Evolutionary conservation across 345 rosid genomes (phyloP).

Genomic region (Melastoma malabathricum): DNA sequence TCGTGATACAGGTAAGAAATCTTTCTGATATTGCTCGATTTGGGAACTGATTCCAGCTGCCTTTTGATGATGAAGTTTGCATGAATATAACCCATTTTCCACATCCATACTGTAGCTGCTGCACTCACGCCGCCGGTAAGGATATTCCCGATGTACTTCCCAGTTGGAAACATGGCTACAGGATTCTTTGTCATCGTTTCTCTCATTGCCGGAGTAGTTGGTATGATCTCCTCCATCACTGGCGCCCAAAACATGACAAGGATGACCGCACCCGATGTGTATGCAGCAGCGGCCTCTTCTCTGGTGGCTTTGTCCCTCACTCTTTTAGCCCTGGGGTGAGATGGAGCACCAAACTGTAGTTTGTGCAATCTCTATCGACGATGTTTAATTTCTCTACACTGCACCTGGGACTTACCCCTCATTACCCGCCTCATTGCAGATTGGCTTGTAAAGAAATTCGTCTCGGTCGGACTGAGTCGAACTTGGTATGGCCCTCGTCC

Average conservation of each 20-base stretch:
- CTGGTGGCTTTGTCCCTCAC: constrained; percentile 52
- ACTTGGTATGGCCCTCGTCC: constrained; percentile 32
- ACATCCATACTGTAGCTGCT: constrained; percentile 36
- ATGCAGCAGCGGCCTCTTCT: constrained; percentile 63
- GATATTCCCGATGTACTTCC: constrained; percentile 72
- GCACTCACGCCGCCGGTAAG: constrained; percentile 50
- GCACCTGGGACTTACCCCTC: background rate
- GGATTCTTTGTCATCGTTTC: constrained; percentile 58
- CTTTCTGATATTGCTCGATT: no score
- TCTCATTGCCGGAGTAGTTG: constrained; percentile 67
- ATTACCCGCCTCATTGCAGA: constrained; percentile 22
- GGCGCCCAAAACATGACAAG: constrained; percentile 34
- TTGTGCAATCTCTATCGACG: background rate
- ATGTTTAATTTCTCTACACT: background rate
- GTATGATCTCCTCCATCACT: constrained; percentile 52
- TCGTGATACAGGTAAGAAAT: constrained; percentile 49
- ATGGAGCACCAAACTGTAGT: background rate
- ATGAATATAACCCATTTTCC: no score
- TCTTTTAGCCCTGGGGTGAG: constrained; percentile 74
- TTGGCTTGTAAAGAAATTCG: constrained; percentile 79
- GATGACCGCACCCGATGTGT: constrained; percentile 36
- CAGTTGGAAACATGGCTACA: constrained; percentile 81
- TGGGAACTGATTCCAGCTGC: no score
- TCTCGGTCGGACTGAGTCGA: constrained; percentile 61
- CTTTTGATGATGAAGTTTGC: no score